Evolutionary conservation across 441 rosid species (phyloP).

Genomic region (Capsella rubella): DNA sequence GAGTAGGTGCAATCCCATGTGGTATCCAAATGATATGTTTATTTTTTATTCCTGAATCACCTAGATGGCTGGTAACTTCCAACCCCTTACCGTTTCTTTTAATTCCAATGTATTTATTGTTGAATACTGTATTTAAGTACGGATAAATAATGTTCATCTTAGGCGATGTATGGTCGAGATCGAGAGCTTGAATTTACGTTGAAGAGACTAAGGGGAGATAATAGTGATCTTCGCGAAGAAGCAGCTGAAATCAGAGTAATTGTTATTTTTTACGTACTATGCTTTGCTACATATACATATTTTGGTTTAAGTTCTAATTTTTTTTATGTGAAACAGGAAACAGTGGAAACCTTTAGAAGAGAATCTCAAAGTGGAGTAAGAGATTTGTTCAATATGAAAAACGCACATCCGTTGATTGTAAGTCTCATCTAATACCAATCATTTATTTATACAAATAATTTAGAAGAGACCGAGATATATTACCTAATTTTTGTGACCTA

Average conservation of each 20-base stretch:
- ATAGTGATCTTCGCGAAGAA: constrained; percentile 54
- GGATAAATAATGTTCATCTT: background rate
- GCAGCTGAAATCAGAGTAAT: constrained; percentile 56
- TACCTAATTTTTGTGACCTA: background rate
- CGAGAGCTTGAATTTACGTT: constrained; percentile 54
- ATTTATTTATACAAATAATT: background rate
- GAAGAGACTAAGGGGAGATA: constrained; percentile 52
- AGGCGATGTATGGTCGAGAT: constrained; percentile 55
- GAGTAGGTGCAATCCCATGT: constrained; percentile 55
- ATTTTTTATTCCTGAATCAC: constrained; percentile 74
- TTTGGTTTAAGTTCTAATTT: background rate
- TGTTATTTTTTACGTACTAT: background rate
- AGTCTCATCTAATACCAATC: constrained; percentile 36
- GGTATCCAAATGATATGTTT: constrained; percentile 51
- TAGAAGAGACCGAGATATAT: too few species aligned
- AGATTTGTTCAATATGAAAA: constrained; percentile 45
- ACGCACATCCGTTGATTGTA: constrained; percentile 60
- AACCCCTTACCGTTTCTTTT: background rate
- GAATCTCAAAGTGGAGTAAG: constrained; percentile 36
- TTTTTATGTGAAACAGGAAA: constrained; percentile 10
- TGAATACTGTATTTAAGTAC: background rate
- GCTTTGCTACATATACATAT: background rate
- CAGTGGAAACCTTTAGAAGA: constrained; percentile 38
- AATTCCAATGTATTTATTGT: background rate
- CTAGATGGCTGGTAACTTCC: constrained; percentile 67